Evolutionary conservation across 2,329 filamentous ascomycete species (phyloP), one percentile per base, ranked within the genome.

Genomic region (Rutstroemia sp.): DNA sequence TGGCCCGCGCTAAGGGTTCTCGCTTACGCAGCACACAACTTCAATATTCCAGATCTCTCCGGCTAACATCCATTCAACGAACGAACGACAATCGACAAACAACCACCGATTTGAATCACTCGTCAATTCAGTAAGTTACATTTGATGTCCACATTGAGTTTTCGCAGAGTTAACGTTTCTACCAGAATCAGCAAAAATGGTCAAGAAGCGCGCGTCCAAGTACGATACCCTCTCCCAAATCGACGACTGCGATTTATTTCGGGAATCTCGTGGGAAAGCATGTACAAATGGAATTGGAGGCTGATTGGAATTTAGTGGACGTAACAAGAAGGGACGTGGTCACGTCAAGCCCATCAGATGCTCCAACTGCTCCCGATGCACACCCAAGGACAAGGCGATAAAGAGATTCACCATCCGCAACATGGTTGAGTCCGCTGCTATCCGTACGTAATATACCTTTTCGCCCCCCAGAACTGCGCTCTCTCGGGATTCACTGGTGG

Each of bases 341-440:
- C 92, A 97, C 85, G 91, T 95, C 81, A 99, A 99, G 87, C 95
- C 94, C 74, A 96, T 99, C 81, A 89, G 85, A 75, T 94, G 80
- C 87, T 89, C 82, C 80, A 90, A 86, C 85, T 94, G 80, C 86
- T 90, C 80, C 70, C 81, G 73, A 76, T 86, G 75, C 77, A 77
- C 66, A 65, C 75, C 56, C 60, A 99, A 99, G 88, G 94, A 99
- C 75, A 99, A 99, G 90, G 94, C 95, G 70, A 97, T 99, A 86
- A 99, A 99, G 91, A 86, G 94, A 81, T 99, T 99, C 85, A 99
- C 94, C 81, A 88, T 97, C 85, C 89, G 92, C 78, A 97, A 99
- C 88, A 99, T 99, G 94, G 94, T 99, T 69, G 94, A 99, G 82
- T 96, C 92, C 73, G 94, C 95, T 73, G 94, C 94, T 74, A 97